Percentiles rank a stretch among this genome's conserved stretches.
Conservation (phyloP, 2,329 filamentous ascomycete genomes). For the Epichloe scottii region DNA sequence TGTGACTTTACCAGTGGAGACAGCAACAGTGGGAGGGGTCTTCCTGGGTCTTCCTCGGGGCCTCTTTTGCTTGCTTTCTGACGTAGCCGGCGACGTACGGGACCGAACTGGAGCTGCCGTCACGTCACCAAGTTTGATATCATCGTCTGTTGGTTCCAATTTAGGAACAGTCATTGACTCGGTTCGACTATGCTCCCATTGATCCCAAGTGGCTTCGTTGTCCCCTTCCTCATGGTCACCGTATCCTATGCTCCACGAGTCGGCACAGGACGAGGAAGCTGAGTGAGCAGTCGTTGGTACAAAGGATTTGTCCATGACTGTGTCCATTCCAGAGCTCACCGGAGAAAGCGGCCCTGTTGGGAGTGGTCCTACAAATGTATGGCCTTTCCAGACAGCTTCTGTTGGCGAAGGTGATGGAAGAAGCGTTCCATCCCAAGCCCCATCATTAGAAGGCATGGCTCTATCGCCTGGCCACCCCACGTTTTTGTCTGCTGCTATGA, state of each 20-base stretch:
- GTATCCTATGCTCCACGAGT: conserved; percentile 31
- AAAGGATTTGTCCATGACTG: conserved; percentile 24
- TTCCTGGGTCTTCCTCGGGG: conserved; percentile 75
- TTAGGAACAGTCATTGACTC: conserved; percentile 39
- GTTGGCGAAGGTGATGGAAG: conserved; percentile 21
- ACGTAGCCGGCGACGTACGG: conserved; percentile 11
- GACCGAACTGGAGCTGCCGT: conserved; percentile 24
- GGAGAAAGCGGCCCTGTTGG: conserved; percentile 40
- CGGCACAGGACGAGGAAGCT: conserved; percentile 32
- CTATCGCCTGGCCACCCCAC: conserved; percentile 33
- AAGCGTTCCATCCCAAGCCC: conserved; percentile 14
- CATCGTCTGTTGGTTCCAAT: conserved; percentile 43
- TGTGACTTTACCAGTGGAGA: conserved; percentile 53
- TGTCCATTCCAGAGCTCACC: conserved; percentile 37
- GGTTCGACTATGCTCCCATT: conserved; percentile 36
- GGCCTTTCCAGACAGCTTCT: conserved; percentile 17
- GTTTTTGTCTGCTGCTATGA: conserved; percentile 28
- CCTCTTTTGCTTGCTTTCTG: conserved; percentile 40
- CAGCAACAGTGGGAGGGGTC: conserved; percentile 51
- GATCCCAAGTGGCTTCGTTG: conserved; percentile 34
- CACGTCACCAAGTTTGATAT: conserved; percentile 39
- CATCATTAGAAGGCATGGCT: conserved; percentile 33
- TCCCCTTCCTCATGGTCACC: conserved; percentile 26
- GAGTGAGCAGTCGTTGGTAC: conserved; percentile 32
- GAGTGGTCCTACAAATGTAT: conserved; percentile 16